Evolutionary conservation across 306 rosid genomes (phyloP).

Genomic region (Cucumis melo): DNA sequence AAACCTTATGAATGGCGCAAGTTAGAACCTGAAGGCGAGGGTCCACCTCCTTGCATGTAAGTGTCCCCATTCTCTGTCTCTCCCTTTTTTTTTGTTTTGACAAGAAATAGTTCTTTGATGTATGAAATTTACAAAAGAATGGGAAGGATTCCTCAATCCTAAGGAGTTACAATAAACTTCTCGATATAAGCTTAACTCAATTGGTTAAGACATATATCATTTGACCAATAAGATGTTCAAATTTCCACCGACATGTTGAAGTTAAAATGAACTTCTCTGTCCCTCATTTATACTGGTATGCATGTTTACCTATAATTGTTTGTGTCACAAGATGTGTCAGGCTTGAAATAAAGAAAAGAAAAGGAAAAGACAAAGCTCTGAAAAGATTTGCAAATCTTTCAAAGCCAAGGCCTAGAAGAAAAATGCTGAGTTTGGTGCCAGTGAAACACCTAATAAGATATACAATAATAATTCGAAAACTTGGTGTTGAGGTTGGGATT

Average conservation of each 20-base stretch:
- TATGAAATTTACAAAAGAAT: neutral
- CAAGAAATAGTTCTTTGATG: neutral
- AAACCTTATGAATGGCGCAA: slow-evolving; percentile 99
- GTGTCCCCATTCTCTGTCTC: slow-evolving; percentile 7
- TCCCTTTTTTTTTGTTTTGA: neutral
- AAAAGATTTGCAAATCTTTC: neutral
- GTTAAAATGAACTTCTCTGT: neutral
- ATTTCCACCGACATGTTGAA: neutral
- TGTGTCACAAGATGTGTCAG: neutral
- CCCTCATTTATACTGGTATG: neutral
- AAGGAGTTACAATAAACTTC: neutral
- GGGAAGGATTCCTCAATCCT: neutral
- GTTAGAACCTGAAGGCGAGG: slow-evolving; percentile 99
- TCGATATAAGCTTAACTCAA: neutral
- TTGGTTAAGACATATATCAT: neutral
- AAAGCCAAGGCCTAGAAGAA: neutral
- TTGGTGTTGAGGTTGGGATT: neutral
- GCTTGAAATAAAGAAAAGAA: neutral
- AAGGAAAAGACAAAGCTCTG: neutral
- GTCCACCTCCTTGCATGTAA: slow-evolving; percentile 99
- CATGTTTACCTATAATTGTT: neutral
- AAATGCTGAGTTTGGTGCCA: neutral
- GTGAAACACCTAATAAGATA: neutral
- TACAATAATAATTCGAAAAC: neutral
- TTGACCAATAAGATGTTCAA: neutral